Evolutionary conservation across 176 grass and related monocot genomes (phyloP).

Genomic region (Elaeis guineensis): DNA sequence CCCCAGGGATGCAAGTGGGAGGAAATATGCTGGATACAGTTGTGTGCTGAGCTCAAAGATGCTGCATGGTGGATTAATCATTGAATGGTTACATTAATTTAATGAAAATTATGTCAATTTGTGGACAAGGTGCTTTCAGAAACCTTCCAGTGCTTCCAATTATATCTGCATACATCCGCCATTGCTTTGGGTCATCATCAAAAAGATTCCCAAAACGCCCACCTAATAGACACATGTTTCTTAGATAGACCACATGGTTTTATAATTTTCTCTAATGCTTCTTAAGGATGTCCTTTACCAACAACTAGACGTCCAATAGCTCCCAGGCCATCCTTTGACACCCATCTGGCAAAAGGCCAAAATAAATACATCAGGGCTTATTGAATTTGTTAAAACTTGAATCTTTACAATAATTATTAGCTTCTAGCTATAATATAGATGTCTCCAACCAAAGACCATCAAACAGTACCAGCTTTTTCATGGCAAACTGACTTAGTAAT

Average conservation of each 20-base stretch:
- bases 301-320: slow-evolving; percentile 78
- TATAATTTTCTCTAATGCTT: too few species aligned
- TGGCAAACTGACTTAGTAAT: too few species aligned
- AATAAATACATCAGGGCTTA: slow-evolving; percentile 9
- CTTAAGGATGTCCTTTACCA: slow-evolving; percentile 39
- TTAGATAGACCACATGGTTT: too few species aligned
- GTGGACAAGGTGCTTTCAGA: slow-evolving; percentile 9
- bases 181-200: slow-evolving; percentile 90
- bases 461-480: too few species aligned
- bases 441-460: too few species aligned
- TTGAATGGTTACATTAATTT: slow-evolving; percentile 5
- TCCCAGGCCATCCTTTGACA: slow-evolving; percentile 92
- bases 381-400: background rate
- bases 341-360: slow-evolving; percentile 55
- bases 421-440: too few species aligned
- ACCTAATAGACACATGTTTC: slow-evolving; percentile 31
- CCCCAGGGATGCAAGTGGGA: slow-evolving; percentile 80
- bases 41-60: slow-evolving; percentile 82
- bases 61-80: slow-evolving; percentile 38
- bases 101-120: slow-evolving; percentile 6
- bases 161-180: slow-evolving; percentile 98
- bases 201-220: slow-evolving; percentile 82
- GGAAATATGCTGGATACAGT: slow-evolving; percentile 83
- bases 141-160: slow-evolving; percentile 95
- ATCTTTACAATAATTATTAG: too few species aligned